Base-by-base conservation (phyloP, 805 yeast genomes). In the Hanseniaspora hatyaiensis region DNA sequence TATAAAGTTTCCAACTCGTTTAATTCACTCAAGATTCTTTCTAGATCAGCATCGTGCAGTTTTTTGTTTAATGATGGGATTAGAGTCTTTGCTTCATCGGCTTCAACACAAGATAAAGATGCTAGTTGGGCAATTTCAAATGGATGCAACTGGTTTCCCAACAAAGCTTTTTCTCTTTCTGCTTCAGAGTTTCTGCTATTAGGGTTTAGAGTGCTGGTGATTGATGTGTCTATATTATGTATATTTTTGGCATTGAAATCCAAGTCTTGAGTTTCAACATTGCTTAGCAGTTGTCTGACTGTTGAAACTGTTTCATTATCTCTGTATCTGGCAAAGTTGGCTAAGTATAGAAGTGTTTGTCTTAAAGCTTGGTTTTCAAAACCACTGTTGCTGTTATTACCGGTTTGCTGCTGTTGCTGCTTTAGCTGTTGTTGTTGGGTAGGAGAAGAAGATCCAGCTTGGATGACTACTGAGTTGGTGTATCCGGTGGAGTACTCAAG, bases 11-110 rank as follows among this genome's bases (percentile, higher is more conserved):
- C 80, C 46, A 75, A 62, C 57, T 77, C 76, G 54, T 94, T 77
- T 59, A 89, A 71, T 67, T 92, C 96, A 55, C 88, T 94, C 55
- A 92, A 70, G 49, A 89, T 73, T 40, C 84, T 78, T 63, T 87
- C 95, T 51, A 92, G 67, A 59, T 88, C 96, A 36, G 83, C 82
- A 54, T 87, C 94, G 8, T 82, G 75, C 45, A 83, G 86, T 63
- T 88, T 88, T 52, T 73, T 77, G 20, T 75, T 73, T 59, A 92
- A 71, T 63, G 95, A 82, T 40, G 98, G 96, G 50, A 92, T 80
- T 58, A 92, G 71, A 15, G 96, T 84, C 65, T 85, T 85, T 31
- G 97, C 97, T 68, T 92, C 98, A 59, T 84, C 98, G 5, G 94
- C 87, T 53, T 89, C 96, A 59, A 89, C 98, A 65, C 96, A 88